Base-by-base conservation (phyloP, 495 filamentous ascomycete genomes). In the Xylaria acuta region DNA sequence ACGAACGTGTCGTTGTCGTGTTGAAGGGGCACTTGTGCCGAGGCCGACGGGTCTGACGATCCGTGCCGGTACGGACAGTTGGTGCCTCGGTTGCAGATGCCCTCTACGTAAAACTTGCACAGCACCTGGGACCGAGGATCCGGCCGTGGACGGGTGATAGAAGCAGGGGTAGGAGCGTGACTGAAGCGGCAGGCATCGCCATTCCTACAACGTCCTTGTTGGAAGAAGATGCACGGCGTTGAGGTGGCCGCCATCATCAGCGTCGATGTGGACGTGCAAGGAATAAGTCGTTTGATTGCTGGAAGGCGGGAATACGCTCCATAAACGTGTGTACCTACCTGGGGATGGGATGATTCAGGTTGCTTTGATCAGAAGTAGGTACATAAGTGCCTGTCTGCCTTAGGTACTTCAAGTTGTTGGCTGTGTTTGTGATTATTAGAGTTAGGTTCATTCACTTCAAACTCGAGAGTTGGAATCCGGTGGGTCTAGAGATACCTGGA, bases 81-180 rank as follows among this genome's bases (percentile, higher is more conserved):
- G n/a, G n/a, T 22, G 43, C 65, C 47, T 9, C 25, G 32, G 12
- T 41, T 58, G 32, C 65, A 54, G 45, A 27, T 58, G 45, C 47
- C 62, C 62, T 64, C 30, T 36, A 27, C 5, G 40, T 64, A 75
- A 62, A 75, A 75, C 30, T 45, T 64, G 41, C 74, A 76, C 14
- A 58, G 64, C 9, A 74, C 30, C 36, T 72, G 72, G 16, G 74
- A 51, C 40, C 74, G 62, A 25, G 71, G 49, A 20, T 64, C 62
- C 11, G 62, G 40, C 62, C 25, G 38, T 64, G 40, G 18, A 38
- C 56, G 43, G 45, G 30, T 20, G 16, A 16, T 18, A 25, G 22
- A 18, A 27, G 47, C 43, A 16, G 64, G 14, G 25, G 64, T 20
- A 20, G 47, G 25, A 25, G 20, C 12, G 65, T 68, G 65, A 38